Conservation (phyloP, 768 basidiomycete genomes). For the Crassisporium funariophilum region DNA sequence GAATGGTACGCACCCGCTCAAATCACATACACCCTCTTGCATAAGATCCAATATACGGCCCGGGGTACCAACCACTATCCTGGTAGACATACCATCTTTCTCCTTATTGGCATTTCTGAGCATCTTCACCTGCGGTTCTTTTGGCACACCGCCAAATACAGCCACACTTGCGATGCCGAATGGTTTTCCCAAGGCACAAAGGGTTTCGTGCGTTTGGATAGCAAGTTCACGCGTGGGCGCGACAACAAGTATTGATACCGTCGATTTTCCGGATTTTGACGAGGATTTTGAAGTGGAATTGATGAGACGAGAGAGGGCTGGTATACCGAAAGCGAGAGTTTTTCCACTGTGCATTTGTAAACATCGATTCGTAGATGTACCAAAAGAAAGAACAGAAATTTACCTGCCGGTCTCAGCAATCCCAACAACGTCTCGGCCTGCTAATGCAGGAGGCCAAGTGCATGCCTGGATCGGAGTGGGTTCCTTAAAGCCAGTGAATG, state of each 20-base stretch:
- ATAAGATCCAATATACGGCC: slow-evolving; percentile 93
- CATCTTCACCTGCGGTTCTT: slow-evolving; percentile 76
- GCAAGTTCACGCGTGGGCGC: slow-evolving; percentile 97
- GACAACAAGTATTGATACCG: slow-evolving; percentile 73
- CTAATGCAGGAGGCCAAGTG: slow-evolving; percentile 87
- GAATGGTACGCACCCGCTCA: slow-evolving; percentile 60
- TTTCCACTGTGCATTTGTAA: slow-evolving; percentile 80
- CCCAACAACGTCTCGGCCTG: slow-evolving; percentile 87
- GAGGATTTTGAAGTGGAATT: slow-evolving; percentile 32
- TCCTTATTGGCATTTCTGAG: slow-evolving; percentile 56
- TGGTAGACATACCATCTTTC: slow-evolving; percentile 51
- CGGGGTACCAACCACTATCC: slow-evolving; percentile 94
- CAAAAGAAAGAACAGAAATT: slow-evolving; percentile 10
- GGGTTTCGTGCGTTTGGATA: slow-evolving; percentile 88
- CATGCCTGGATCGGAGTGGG: slow-evolving; percentile 97
- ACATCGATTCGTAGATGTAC: neutral
- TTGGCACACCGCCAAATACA: slow-evolving; percentile 94
- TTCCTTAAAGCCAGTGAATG: slow-evolving; percentile 73
- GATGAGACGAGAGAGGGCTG: slow-evolving; percentile 74
- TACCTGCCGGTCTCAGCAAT: slow-evolving; percentile 95
- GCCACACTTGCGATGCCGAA: slow-evolving; percentile 83
- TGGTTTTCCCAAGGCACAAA: slow-evolving; percentile 70
- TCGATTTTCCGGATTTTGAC: slow-evolving; percentile 31
- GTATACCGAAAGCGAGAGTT: slow-evolving; percentile 94
- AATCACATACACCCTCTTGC: slow-evolving; percentile 81